Base-by-base conservation (phyloP, 768 basidiomycete species). In the Hericium coralloides region DNA sequence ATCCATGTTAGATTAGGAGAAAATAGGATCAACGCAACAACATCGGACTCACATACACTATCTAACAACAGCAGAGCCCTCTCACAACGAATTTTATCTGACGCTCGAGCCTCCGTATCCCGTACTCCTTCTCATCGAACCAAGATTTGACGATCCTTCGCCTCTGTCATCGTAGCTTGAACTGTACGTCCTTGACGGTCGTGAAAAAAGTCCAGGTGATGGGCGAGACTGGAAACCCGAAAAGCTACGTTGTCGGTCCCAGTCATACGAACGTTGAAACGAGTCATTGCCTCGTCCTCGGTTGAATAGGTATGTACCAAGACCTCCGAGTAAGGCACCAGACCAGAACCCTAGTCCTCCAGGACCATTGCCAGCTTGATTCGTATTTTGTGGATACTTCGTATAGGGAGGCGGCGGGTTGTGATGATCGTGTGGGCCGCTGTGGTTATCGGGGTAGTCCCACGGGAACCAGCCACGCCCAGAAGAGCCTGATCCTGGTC, bases 71-170 rank as follows among this genome's bases (percentile, higher is more conserved):
- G 31, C 31, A 31, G 6, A 31, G 7, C 1, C 31, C 7, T 31
- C 7, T 31, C 31, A 31, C 2, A 31, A 2, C 31, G 8, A 25
- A 17, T 22, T 45, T 72, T 64, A 92, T 59, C 90, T 76, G 25
- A 85, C 84, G 59, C 70, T 83, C 4, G 90, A 88, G 25, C 90
- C 84, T 31, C 92, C 92, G 56, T 87, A 80, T 0, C 89, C 92
- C 15, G 89, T 88, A 65, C 89, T 89, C 38, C 80, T 74, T 67
- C 91, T 79, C 78, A 88, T 84, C 22, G 79, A 60, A 6, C 89
- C 91, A 49, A 89, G 65, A 66, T 77, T 81, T 23, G 87, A 89
- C 15, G 83, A 67, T 6, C 87, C 87, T 66, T 87, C 87, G 6
- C 82, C 83, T 56, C 87, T 74, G 64, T 63, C 53, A 38, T 70